Evolutionary conservation across 805 yeast species (phyloP).

Genomic region (Candida krabiensis): DNA sequence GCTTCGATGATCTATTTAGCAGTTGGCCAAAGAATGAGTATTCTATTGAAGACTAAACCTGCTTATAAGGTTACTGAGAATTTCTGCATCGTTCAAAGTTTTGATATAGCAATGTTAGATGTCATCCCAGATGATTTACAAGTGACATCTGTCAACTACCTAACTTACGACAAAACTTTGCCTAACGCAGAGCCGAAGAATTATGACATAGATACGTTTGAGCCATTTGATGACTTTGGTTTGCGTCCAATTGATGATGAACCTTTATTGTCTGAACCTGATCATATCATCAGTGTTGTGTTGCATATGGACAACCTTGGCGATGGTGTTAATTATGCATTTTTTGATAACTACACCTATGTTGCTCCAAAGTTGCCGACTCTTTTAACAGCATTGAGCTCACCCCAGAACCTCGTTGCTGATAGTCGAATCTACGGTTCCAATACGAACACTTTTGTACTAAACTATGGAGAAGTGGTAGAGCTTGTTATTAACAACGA

Average conservation of each 20-base stretch:
- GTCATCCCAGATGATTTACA: constrained; percentile 58
- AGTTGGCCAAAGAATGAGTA: constrained; percentile 81
- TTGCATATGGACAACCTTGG: constrained; percentile 68
- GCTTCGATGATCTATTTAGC: constrained; percentile 61
- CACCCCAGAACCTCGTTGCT: constrained; percentile 52
- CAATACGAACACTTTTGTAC: constrained; percentile 61
- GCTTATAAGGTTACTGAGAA: constrained; percentile 38
- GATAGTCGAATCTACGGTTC: constrained; percentile 71
- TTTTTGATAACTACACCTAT: constrained; percentile 67
- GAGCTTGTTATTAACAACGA: constrained; percentile 77
- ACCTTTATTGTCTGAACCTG: constrained; percentile 56
- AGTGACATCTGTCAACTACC: constrained; percentile 53
- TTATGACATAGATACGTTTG: constrained; percentile 26
- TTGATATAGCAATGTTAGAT: constrained; percentile 72
- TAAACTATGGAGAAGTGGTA: constrained; percentile 61
- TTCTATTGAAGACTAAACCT: constrained; percentile 58
- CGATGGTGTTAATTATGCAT: constrained; percentile 75
- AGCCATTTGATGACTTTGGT: constrained; percentile 46
- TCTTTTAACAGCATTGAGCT: constrained; percentile 57
- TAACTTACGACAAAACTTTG: constrained; percentile 47
- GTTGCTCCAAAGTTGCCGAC: constrained; percentile 72
- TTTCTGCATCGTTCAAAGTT: constrained; percentile 58
- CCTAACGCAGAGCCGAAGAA: constrained; percentile 19
- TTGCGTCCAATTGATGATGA: constrained; percentile 40
- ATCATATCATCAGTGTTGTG: constrained; percentile 56